These are phyloP conservation scores for Rhynchospora tenuis DNA, from an alignment of 176 grass and related monocot species.

Conservation along the genomic window DNA sequence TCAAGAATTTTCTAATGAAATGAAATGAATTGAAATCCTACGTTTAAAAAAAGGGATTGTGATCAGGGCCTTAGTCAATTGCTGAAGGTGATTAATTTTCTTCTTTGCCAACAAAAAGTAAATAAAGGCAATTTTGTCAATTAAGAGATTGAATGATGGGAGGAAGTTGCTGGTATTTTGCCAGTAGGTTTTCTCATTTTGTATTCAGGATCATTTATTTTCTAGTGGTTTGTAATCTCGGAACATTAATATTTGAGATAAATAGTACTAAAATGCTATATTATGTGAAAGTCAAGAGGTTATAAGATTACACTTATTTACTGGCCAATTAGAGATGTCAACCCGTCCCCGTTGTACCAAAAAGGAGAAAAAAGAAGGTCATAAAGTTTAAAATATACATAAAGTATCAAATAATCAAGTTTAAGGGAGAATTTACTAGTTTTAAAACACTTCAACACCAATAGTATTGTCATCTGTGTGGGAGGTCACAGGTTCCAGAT, in stretches of 20 bases:
- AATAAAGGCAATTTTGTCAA: background rate
- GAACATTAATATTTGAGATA: background rate
- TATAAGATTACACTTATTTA: background rate
- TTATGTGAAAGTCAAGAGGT: background rate
- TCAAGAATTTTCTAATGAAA: no score
- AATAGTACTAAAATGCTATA: background rate
- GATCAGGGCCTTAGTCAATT: no score
- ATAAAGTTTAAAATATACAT: background rate
- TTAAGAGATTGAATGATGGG: background rate
- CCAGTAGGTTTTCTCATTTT: background rate
- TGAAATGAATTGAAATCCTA: no score
- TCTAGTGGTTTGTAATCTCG: background rate
- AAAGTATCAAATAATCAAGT: background rate
- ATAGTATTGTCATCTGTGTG: no score
- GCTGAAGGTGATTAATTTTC: background rate
- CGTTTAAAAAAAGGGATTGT: no score
- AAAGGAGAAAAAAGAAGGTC: background rate
- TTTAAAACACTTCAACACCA: background rate
- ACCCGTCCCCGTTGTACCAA: background rate
- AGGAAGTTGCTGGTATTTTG: background rate
- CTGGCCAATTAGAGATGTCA: background rate
- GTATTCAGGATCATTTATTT: background rate
- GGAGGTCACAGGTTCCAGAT: no score
- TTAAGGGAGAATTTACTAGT: background rate
- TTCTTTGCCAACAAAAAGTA: background rate